These are phyloP conservation scores for Plasmodium coatneyi DNA, from an alignment of 169 alveolate species.

Conservation along the genomic window DNA sequence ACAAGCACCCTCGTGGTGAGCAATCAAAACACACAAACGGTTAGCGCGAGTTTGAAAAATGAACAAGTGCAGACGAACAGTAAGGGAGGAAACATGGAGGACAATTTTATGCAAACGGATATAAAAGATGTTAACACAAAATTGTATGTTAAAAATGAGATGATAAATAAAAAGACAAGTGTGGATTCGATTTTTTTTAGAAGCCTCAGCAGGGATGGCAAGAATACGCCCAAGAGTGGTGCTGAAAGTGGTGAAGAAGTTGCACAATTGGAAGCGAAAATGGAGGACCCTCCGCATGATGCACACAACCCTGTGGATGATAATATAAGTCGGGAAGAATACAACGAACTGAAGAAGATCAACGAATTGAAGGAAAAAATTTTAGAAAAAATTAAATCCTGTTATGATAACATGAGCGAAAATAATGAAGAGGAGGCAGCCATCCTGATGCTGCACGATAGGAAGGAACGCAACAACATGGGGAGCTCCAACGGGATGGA, in stretches of 20 bases:
- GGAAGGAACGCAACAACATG: not conserved
- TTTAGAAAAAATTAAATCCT: slow-evolving; percentile 63
- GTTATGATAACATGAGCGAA: slow-evolving; percentile 31
- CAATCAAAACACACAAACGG: slow-evolving; percentile 54
- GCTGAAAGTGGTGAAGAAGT: not conserved
- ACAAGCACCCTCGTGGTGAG: not conserved
- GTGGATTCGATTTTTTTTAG: slow-evolving; percentile 70
- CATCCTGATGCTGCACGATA: slow-evolving; percentile 54
- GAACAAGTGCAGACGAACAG: slow-evolving; percentile 47
- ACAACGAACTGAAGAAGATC: slow-evolving; percentile 53
- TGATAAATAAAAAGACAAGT: slow-evolving; percentile 72
- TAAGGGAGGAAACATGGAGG: not conserved
- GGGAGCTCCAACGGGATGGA: not conserved
- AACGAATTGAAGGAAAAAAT: slow-evolving; percentile 51
- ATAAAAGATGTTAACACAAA: slow-evolving; percentile 38
- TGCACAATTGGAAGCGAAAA: not conserved
- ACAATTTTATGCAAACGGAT: slow-evolving; percentile 53
- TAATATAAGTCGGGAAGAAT: slow-evolving; percentile 17
- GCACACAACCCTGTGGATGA: not conserved
- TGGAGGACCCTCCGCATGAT: not conserved
- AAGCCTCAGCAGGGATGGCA: slow-evolving; percentile 49
- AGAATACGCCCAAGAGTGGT: not conserved
- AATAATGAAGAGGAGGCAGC: slow-evolving; percentile 26
- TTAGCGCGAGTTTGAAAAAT: slow-evolving; percentile 13
- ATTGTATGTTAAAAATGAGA: slow-evolving; percentile 26